Evolutionary conservation across 441 rosid genomes (phyloP), one percentile per base, ranked within the genome.

Genomic region (Euphorbia schlechtendalii): DNA sequence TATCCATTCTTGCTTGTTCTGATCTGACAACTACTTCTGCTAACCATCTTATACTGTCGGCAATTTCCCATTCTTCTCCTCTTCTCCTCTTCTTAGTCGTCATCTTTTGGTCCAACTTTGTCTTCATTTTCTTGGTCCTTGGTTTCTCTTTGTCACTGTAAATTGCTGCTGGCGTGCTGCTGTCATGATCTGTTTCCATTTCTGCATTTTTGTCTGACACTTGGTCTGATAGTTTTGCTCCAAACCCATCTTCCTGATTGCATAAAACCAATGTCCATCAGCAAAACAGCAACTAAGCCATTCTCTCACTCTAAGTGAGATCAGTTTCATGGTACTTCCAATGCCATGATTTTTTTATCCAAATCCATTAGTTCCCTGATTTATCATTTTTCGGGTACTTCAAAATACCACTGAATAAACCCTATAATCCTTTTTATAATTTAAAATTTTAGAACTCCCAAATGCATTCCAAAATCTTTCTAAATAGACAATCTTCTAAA

Each of bases 1-100:
- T 90, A 51, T 93, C 93, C 90, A 90, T 83, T 73, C 91, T 88
- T 52, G 90, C 78, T 78, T 88, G 83, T 70, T 93, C 99, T 2
- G 97, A 78, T 69, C 90, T 90, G 61, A 88, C 80, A 69, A 93
- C 80, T 22, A 82, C 96, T 38, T 93, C 91, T 0, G 95, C 96
- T 17, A 93, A 67, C 96, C 91, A 87, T 65, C 92, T 59, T 36
- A 90, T 86, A 80, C 99, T 90, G 48, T 87, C 95, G 0, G 88
- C 85, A 45, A 88, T 81, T 73, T 82, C 95, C 79, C 77, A 69
- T 41, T 82, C 82, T 36, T 85, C 86, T 36, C 73, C 78, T 55
- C 71, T 72, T 46, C 81, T 67, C 65, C 77, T 73, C 77, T 75
- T 86, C 70, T 54, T 80, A 9, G 66, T n/a, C n/a, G n/a, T n/a